Conservation (phyloP, 306 rosid genomes). For the Styphnolobium japonicum region DNA sequence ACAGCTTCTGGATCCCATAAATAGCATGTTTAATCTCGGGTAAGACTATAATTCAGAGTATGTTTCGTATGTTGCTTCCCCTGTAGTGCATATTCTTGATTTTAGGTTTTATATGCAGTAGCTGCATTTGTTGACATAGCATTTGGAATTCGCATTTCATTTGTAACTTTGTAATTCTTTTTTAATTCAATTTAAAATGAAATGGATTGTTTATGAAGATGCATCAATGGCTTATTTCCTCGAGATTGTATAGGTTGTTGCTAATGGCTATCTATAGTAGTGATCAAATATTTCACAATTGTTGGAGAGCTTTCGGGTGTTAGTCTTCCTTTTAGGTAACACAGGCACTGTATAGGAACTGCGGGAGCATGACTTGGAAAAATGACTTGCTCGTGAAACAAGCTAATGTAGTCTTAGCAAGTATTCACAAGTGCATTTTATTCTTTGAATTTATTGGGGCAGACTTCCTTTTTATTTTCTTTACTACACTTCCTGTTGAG, state of each 20-base stretch:
- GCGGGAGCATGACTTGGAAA: not conserved
- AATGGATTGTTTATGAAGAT: not conserved
- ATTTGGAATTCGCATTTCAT: not conserved
- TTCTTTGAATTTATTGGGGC: not conserved
- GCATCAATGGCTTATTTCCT: not conserved
- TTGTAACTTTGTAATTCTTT: not conserved
- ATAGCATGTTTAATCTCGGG: slow-evolving; percentile 88
- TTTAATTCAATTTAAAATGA: not conserved
- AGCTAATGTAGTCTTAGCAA: not conserved
- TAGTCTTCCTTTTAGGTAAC: not conserved
- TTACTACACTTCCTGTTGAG: not conserved
- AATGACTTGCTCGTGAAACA: not conserved
- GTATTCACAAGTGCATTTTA: not conserved
- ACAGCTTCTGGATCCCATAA: slow-evolving; percentile 90
- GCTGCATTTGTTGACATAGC: not conserved
- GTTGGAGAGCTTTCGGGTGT: not conserved
- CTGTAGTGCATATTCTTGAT: not conserved
- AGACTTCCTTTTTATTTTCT: not conserved
- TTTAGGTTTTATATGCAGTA: not conserved
- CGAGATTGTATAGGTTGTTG: not conserved
- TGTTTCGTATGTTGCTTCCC: not conserved
- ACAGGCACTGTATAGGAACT: not conserved
- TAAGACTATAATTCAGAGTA: slow-evolving; percentile 22
- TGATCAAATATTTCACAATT: not conserved
- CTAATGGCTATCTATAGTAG: not conserved